phyloP scores from a whole-genome alignment of 768 basidiomycete genomes.

The Auricularia cornea region DNA sequence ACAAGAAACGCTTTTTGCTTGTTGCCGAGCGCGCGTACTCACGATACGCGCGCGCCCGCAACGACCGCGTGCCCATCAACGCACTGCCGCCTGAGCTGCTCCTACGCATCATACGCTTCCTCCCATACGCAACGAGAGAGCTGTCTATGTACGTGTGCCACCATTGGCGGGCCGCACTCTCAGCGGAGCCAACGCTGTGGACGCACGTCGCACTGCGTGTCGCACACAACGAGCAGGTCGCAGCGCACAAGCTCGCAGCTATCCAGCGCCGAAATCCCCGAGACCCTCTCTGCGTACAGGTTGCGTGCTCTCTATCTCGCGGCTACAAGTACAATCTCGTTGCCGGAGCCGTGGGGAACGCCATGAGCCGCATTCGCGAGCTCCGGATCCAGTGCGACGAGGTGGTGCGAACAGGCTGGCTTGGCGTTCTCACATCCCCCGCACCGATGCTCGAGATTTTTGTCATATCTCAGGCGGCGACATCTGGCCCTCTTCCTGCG shows the following conservation, averaged over 20 bases:
- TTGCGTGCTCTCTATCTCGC: background rate
- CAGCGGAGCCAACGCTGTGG: background rate
- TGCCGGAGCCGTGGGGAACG: background rate
- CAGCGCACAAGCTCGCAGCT: background rate
- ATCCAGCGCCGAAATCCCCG: background rate
- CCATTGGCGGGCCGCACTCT: background rate
- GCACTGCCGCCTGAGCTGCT: background rate
- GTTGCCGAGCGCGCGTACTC: background rate
- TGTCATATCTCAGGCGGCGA: background rate
- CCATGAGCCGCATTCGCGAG: background rate
- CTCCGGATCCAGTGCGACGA: background rate
- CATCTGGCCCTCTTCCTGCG: background rate
- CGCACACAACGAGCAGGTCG: background rate
- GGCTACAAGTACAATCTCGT: background rate
- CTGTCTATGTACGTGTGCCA: background rate
- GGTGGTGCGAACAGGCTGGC: background rate
- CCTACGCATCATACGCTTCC: background rate
- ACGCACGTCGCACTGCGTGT: background rate
- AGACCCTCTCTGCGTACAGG: background rate
- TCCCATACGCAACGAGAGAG: background rate
- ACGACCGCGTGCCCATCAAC: background rate
- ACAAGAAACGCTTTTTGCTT: background rate
- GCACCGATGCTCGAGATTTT: background rate
- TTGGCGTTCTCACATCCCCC: background rate
- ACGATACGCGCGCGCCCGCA: background rate